Evolutionary conservation across 2,329 filamentous ascomycete species (phyloP).

Genomic region (Capronia americana): DNA sequence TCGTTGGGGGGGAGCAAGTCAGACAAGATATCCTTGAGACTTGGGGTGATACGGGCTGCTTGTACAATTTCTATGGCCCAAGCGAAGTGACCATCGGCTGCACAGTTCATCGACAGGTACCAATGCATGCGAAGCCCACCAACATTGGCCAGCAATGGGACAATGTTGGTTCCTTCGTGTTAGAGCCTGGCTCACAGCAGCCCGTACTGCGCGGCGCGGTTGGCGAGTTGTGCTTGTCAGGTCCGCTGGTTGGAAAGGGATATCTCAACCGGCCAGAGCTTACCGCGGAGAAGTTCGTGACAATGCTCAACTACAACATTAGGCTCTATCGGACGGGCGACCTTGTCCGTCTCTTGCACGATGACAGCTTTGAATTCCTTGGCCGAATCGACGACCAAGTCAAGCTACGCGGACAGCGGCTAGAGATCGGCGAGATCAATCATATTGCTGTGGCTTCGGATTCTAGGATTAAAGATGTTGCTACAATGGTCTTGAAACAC

Average conservation of each 20-base stretch:
- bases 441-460: constrained; percentile 73
- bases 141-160: constrained; percentile 88
- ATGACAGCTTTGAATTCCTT: constrained; percentile 84
- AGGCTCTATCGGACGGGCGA: constrained; percentile 87
- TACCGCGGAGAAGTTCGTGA: constrained; percentile 77
- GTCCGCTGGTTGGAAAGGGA: constrained; percentile 84
- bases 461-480: constrained; percentile 68
- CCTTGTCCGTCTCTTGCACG: constrained; percentile 78
- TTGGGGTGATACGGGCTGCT: constrained; percentile 80
- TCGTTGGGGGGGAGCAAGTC: constrained; percentile 86
- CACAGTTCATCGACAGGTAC: constrained; percentile 85
- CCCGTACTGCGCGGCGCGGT: constrained; percentile 79
- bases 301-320: constrained; percentile 62
- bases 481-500: constrained; percentile 77
- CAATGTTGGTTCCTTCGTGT: constrained; percentile 84
- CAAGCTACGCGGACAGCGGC: constrained; percentile 84
- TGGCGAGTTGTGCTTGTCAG: constrained; percentile 87
- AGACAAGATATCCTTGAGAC: constrained; percentile 86
- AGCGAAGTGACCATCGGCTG: constrained; percentile 93
- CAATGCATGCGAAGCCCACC: constrained; percentile 75
- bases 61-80: constrained; percentile 92
- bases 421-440: constrained; percentile 92
- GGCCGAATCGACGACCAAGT: constrained; percentile 90
- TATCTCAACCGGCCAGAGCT: constrained; percentile 83
- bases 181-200: constrained; percentile 70